Evolutionary conservation across 1,139 yeast genomes (phyloP).

Genomic region (Yamadazyma pseudoaaseri): DNA sequence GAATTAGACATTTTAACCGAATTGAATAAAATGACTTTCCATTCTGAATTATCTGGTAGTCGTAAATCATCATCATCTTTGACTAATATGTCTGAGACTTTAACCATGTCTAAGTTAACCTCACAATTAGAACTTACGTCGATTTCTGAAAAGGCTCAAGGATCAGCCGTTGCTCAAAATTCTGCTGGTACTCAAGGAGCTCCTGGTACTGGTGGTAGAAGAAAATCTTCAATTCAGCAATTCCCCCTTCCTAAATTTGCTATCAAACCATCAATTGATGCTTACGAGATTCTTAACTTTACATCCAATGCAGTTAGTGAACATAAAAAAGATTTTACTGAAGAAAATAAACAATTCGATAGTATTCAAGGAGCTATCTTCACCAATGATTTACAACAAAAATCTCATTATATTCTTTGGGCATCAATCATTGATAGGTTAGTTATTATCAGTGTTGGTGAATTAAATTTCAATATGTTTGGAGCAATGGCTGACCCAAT

Average conservation of each 20-base stretch:
- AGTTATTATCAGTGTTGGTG: constrained; percentile 37
- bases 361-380: constrained; percentile 39
- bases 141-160: constrained; percentile 15
- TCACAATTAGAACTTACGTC: constrained; percentile 25
- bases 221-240: constrained; percentile 29
- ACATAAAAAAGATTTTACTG: constrained; percentile 10
- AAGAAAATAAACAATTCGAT: constrained; percentile 16
- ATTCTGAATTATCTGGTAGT: constrained; percentile 34
- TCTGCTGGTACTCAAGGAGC: background rate
- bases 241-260: constrained; percentile 31
- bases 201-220: constrained; percentile 12
- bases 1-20: constrained; percentile 41
- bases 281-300: constrained; percentile 9
- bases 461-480: constrained; percentile 27
- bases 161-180: constrained; percentile 5
- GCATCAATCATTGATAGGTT: constrained; percentile 20
- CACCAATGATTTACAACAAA: constrained; percentile 40
- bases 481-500: constrained; percentile 21
- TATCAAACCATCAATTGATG: constrained; percentile 27
- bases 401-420: constrained; percentile 39
- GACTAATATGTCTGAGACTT: constrained; percentile 28
- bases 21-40: constrained; percentile 34
- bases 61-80: constrained; percentile 37
- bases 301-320: constrained; percentile 4
- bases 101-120: constrained; percentile 23